phyloP scores from a whole-genome alignment of 176 grass and related monocot genomes.

The Themeda triandra region DNA sequence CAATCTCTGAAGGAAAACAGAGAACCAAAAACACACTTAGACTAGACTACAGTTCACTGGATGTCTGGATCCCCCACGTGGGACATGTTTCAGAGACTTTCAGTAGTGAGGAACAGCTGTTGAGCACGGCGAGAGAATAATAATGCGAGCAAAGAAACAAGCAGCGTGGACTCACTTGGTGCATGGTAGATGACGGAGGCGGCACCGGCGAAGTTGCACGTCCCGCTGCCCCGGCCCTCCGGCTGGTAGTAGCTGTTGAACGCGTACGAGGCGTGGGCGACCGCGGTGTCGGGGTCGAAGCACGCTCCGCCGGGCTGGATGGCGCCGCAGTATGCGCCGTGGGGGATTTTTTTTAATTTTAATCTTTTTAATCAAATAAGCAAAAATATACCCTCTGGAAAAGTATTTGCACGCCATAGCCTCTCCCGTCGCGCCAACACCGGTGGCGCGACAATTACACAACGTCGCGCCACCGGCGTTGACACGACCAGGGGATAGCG shows the following conservation, averaged over 20 bases:
- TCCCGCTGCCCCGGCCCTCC: background rate
- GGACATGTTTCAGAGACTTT: background rate
- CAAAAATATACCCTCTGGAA: no score
- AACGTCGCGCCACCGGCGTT: no score
- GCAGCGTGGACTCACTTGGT: background rate
- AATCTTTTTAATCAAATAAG: no score
- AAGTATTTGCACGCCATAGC: no score
- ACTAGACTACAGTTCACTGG: background rate
- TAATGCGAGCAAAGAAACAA: background rate
- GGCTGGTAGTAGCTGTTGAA: constrained; percentile 45
- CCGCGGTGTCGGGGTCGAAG: constrained; percentile 80
- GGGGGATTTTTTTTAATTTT: no score
- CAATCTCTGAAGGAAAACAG: background rate
- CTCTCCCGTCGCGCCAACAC: no score
- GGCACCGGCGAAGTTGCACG: constrained; percentile 28
- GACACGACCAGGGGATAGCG: no score
- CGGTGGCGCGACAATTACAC: no score
- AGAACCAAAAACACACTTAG: background rate
- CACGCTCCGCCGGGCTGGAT: constrained; percentile 78
- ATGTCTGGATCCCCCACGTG: background rate
- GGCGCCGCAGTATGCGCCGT: constrained; percentile 65
- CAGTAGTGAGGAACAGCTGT: background rate
- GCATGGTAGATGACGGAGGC: constrained; percentile 4
- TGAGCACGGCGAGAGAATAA: background rate
- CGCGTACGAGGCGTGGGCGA: constrained; percentile 83